These are phyloP conservation scores for Ophiostoma pallidulum DNA, from an alignment of 2,329 filamentous ascomycete genomes.

Conservation along the genomic window DNA sequence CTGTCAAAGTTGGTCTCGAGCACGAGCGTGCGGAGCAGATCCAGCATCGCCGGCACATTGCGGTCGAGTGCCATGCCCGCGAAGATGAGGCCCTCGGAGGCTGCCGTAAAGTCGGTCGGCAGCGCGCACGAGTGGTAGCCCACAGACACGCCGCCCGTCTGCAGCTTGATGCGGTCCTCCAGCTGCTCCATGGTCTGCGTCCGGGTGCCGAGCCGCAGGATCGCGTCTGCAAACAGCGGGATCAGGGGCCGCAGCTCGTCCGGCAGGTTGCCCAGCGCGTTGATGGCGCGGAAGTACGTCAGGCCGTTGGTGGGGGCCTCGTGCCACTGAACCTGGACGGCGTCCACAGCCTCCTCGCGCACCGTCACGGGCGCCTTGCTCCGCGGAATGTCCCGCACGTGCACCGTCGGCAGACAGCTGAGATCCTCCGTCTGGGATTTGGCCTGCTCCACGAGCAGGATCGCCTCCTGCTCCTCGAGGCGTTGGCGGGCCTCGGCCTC, in stretches of 20 bases:
- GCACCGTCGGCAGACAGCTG: slow-evolving; percentile 76
- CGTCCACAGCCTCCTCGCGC: slow-evolving; percentile 46
- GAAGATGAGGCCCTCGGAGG: slow-evolving; percentile 73
- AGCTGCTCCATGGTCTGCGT: slow-evolving; percentile 86
- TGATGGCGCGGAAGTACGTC: slow-evolving; percentile 90
- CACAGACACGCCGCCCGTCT: slow-evolving; percentile 83
- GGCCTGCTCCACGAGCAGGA: slow-evolving; percentile 72
- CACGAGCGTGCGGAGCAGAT: slow-evolving; percentile 70
- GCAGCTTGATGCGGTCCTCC: slow-evolving; percentile 91
- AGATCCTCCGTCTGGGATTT: slow-evolving; percentile 77
- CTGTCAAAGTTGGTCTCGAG: slow-evolving; percentile 85
- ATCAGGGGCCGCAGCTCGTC: slow-evolving; percentile 77
- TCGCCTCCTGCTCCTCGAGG: slow-evolving; percentile 68
- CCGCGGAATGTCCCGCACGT: slow-evolving; percentile 82
- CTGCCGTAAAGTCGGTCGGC: slow-evolving; percentile 59
- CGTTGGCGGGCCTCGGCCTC: slow-evolving; percentile 52
- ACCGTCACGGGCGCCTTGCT: slow-evolving; percentile 52
- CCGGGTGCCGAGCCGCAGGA: slow-evolving; percentile 88
- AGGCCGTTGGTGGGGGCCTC: slow-evolving; percentile 91
- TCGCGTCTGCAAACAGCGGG: slow-evolving; percentile 81
- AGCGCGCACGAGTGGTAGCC: slow-evolving; percentile 76
- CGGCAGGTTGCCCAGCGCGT: slow-evolving; percentile 67
- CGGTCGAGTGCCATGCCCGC: slow-evolving; percentile 81
- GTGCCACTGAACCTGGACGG: slow-evolving; percentile 71
- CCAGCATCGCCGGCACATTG: slow-evolving; percentile 86